Base-by-base conservation (phyloP, 2,329 filamentous ascomycete genomes). In the Nannizziopsis barbatae region DNA sequence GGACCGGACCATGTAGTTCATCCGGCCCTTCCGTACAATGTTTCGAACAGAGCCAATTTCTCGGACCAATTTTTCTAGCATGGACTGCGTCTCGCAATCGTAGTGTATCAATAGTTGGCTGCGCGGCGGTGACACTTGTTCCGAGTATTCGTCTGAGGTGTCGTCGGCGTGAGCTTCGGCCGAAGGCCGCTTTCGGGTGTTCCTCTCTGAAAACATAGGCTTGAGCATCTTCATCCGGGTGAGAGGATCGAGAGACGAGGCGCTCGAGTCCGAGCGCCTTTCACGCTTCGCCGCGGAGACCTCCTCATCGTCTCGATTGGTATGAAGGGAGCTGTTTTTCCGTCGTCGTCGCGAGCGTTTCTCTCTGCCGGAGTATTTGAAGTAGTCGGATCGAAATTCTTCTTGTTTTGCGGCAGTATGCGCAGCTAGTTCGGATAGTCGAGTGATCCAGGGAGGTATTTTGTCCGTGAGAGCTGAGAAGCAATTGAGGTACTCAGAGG, bases 91-190 rank as follows among this genome's bases (percentile, higher is more conserved):
- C 53, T 86, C 82, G 56, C 84, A 86, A 62, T 95, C 89, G 62
- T 95, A 95, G 65, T 87, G 89, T n/a, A 95, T 84, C 36, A 92
- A 81, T 41, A 90, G 82, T 74, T 86, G 84, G 50, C 75, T 81
- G 55, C 83, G 78, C 2, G 80, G 80, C 47, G 84, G 80, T 62
- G 83, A 84, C 53, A 79, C 77, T 14, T 42, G 40, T 14, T 53
- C 42, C 12, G 38, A 42, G 14, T 45, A 31, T 31, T 40, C 35
- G 27, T 45, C 49, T 17, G 39, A 50, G 5, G 38, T 17, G 8
- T 40, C 18, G 4, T 36, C 20, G 14, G 22, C 20, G n/a, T 45
- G 14, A 12, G 42, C 30, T 30, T 61, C 62, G 14, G 41, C 33
- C 12, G 35, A 45, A 15, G 45, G 45, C 30, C 62, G 64, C 50